phyloP scores from a whole-genome alignment of 345 rosid genomes.

The Raphanus sativus region DNA sequence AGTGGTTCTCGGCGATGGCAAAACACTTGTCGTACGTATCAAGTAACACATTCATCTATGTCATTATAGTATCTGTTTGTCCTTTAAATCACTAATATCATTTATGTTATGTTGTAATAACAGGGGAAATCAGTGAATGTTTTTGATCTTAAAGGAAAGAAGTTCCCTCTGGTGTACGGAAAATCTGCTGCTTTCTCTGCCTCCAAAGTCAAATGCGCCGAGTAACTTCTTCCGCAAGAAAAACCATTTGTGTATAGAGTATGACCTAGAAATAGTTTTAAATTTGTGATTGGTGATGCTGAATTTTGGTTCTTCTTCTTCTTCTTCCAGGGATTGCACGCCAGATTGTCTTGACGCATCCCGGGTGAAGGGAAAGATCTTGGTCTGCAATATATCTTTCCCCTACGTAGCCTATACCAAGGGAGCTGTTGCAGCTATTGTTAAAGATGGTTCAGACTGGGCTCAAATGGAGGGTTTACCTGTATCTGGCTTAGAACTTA shows the following conservation, averaged over 20 bases:
- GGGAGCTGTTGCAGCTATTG: conserved; percentile 33
- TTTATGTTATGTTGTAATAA: neutral
- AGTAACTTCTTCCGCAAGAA: conserved; percentile 24
- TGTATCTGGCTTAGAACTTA: conserved; percentile 15
- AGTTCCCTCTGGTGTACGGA: conserved; percentile 39
- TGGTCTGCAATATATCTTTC: conserved; percentile 26
- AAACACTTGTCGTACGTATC: conserved; percentile 42
- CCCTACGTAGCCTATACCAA: neutral
- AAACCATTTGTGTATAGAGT: neutral
- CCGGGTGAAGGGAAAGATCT: conserved; percentile 44
- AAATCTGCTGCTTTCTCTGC: conserved; percentile 10
- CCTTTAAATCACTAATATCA: neutral
- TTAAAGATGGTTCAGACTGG: neutral
- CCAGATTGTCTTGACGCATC: conserved; percentile 12
- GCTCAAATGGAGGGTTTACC: conserved; percentile 15
- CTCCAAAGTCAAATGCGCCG: neutral
- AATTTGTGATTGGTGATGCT: neutral
- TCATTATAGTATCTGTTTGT: neutral
- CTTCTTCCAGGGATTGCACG: conserved; percentile 22
- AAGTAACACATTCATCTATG: neutral
- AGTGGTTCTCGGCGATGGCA: conserved; percentile 47
- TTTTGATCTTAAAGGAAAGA: conserved; percentile 35
- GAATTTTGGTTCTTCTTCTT: neutral
- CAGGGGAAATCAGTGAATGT: conserved; percentile 48
- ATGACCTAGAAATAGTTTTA: neutral